Evolutionary conservation across 2,329 filamentous ascomycete species (phyloP), one percentile per base, ranked within the genome.

Genomic region (Pseudogymnoascus pannorum): DNA sequence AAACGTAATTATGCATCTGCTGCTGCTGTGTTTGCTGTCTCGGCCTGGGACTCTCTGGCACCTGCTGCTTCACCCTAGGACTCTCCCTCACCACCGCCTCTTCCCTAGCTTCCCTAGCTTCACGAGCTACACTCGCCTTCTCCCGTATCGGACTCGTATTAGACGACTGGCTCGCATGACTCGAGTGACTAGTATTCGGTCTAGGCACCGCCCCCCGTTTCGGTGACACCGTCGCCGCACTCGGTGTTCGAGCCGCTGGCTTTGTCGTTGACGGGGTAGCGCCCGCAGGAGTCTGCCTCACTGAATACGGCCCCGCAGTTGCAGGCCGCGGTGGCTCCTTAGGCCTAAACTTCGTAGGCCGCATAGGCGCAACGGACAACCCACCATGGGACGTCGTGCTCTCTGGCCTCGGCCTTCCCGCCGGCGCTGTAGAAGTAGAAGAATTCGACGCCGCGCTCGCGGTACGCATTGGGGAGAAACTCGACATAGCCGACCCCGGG

Each of bases 251-350:
- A 3, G 74, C 70, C 71, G 79, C 85, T 16, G 76, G 68, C 66
- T 75, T 80, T 22, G 72, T 65, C 40, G 69, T 75, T 48, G 68
- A 67, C 38, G 71, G 71, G 48, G 68, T 73, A n/a, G 66, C 66
- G 38, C 60, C 65, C 8, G 57, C 26, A 20, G 68, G 63, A 33
- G 62, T 67, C 65, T 71, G 67, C 65, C 85, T 77, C 8, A 85
- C 79, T 18, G 85, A 87, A 69, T 87, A 87, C 0, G 85, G 85
- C 0, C 85, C 85, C 9, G 85, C 85, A 11, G 85, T 87, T 11
- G 85, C 85, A 33, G 85, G 85, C 62, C 85, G 78, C 44, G 78
- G 78, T 67, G 18, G 18, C 83, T 75, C 61, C 87, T 84, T 2
- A 84, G 83, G 42, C 11, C 68, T 68, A n/a, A 71, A 68, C 70